Evolutionary conservation across 768 basidiomycete species (phyloP).

Genomic region (Tricholoma hemisulphureum): DNA sequence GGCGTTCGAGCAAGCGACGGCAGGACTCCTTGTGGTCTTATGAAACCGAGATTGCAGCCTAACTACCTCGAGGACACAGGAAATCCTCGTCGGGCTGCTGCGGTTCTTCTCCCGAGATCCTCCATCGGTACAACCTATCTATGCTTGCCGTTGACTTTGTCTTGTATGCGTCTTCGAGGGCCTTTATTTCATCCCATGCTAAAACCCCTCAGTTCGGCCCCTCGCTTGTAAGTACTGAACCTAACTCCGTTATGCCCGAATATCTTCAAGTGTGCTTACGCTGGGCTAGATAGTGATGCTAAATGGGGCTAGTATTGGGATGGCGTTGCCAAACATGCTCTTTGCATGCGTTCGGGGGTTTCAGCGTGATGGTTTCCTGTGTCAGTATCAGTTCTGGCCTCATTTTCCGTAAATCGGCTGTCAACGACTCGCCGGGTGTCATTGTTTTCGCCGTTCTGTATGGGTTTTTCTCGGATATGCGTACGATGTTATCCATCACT

Average conservation of each 20-base stretch:
- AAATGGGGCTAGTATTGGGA: conserved; percentile 47
- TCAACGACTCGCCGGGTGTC: conserved; percentile 25
- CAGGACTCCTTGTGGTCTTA: conserved; percentile 31
- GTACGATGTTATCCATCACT: conserved; percentile 13
- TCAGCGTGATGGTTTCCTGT: conserved; percentile 32
- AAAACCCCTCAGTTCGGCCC: conserved; percentile 43
- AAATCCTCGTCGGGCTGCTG: conserved; percentile 28
- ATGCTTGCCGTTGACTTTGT: neutral
- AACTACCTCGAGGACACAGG: conserved; percentile 31
- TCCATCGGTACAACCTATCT: conserved; percentile 35
- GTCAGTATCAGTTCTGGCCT: conserved; percentile 26
- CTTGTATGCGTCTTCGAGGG: conserved; percentile 28
- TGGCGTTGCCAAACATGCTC: conserved; percentile 35
- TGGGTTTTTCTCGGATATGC: conserved; percentile 43
- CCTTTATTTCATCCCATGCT: conserved; percentile 51
- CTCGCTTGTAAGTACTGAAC: conserved; percentile 29
- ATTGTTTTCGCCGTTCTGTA: conserved; percentile 35
- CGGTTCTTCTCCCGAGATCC: conserved; percentile 40
- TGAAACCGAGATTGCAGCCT: conserved; percentile 41
- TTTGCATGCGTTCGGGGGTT: conserved; percentile 25
- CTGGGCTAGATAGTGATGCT: conserved; percentile 50
- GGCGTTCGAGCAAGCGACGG: conserved; percentile 41
- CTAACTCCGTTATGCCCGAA: conserved; percentile 8
- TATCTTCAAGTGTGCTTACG: conserved; percentile 26
- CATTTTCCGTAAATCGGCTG: conserved; percentile 36